These are phyloP conservation scores for Sporothrix euskadiensis DNA, from an alignment of 2,329 filamentous ascomycete species.

Conservation along the genomic window DNA sequence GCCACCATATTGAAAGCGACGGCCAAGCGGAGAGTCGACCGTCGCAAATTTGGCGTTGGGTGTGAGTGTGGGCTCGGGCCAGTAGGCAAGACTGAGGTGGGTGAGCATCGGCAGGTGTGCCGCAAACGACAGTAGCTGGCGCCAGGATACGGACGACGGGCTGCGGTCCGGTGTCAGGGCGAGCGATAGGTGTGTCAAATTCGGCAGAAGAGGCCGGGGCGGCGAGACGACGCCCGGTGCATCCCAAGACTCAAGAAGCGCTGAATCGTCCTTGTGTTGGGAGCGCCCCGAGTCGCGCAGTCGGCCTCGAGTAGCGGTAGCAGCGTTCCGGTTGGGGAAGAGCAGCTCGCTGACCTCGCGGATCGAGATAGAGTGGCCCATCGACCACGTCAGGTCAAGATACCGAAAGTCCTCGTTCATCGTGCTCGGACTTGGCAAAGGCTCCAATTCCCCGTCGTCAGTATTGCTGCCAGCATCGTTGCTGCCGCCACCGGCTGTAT, in stretches of 20 bases:
- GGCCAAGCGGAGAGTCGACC: constrained; percentile 48
- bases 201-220: constrained; percentile 51
- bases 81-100: constrained; percentile 62
- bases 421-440: constrained; percentile 32
- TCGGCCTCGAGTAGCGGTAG: too few relatives aligned
- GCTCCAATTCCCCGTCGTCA: constrained; percentile 34
- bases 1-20: constrained; percentile 53
- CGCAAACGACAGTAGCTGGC: constrained; percentile 57
- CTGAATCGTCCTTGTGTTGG: constrained; percentile 28
- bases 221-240: constrained; percentile 35
- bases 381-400: constrained; percentile 56
- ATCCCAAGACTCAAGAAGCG: constrained; percentile 57
- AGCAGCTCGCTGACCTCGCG: constrained; percentile 56
- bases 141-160: constrained; percentile 52
- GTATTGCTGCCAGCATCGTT: constrained; percentile 35
- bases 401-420: constrained; percentile 52
- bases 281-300: not conserved
- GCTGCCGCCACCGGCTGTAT: not conserved
- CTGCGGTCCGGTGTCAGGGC: constrained; percentile 42
- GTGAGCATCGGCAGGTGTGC: constrained; percentile 56
- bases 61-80: constrained; percentile 61
- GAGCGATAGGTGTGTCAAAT: constrained; percentile 62
- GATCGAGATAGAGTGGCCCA: constrained; percentile 53
- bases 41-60: constrained; percentile 54
- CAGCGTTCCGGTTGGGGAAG: constrained; percentile 38